Percentiles rank a stretch among this genome's conserved stretches.
These are phyloP conservation scores for Grigorovia transvaalensis DNA, from an alignment of 805 yeast species.

Conservation along the genomic window DNA sequence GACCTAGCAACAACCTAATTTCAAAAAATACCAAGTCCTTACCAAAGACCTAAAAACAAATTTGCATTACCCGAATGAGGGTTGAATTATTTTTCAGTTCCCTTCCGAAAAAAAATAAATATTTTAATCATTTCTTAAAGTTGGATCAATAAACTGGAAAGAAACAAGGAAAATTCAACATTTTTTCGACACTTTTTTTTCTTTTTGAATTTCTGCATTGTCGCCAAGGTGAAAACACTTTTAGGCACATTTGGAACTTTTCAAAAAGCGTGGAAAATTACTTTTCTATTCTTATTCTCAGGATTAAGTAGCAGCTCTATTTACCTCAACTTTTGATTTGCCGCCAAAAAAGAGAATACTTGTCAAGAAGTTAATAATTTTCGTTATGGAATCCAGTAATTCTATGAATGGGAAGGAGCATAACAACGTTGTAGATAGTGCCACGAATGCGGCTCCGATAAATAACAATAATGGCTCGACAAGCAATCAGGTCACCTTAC, in stretches of 20 bases:
- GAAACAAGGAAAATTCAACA: too few relatives aligned
- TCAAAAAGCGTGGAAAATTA: too few relatives aligned
- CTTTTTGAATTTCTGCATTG: not conserved
- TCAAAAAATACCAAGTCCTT: not conserved
- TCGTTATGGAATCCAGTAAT: too few relatives aligned
- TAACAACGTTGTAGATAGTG: not conserved
- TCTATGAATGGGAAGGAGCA: not conserved
- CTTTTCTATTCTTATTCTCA: too few relatives aligned
- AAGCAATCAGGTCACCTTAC: slow-evolving; percentile 1
- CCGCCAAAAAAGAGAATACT: not conserved
- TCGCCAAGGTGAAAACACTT: not conserved
- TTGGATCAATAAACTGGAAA: not conserved
- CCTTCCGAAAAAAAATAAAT: not conserved
- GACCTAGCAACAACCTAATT: not conserved
- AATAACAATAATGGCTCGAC: not conserved
- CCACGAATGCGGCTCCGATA: not conserved
- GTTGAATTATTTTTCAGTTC: too few relatives aligned
- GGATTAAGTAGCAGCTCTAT: too few relatives aligned
- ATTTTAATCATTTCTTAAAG: not conserved
- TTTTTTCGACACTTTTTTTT: not conserved
- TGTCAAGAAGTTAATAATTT: too few relatives aligned
- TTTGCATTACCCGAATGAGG: not conserved
- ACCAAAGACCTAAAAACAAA: not conserved
- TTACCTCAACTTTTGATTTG: not conserved
- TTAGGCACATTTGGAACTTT: too few relatives aligned